Base-by-base conservation (phyloP, 352 stramenopile genomes). In the Pythium apleroticum region DNA sequence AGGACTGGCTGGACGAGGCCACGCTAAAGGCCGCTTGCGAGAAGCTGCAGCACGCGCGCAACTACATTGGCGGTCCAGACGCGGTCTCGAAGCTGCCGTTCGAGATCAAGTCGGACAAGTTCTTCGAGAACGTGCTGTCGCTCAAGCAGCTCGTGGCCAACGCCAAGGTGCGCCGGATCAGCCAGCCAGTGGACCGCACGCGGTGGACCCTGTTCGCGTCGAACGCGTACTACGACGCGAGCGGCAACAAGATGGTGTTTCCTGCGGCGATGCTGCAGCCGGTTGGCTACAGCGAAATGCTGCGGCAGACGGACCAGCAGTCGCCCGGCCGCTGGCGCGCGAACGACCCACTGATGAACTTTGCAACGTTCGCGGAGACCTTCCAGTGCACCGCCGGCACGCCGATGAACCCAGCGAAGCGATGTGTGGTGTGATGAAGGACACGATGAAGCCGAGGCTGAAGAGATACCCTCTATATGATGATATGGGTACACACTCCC, bases 241-340 rank as follows among this genome's bases (percentile, higher is more conserved):
- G 73, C 35, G 74, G 69, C 9, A 91, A 91, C 66, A 95, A 97
- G 65, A 98, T 98, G 73, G 90, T 97, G 4, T 98, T 98, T 68
- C 94, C 94, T 19, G 78, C 94, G 10, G 94, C 91, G 25, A 98
- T 98, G 60, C 57, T 98, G 22, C 94, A 98, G 69, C 90, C 89
- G 15, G 63, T 75, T 30, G 67, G 57, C 22, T 82, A 77, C 30
- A 72, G 76, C 0, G 77, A 86, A 63, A 56, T 89, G 24, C 52
- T 88, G 57, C 72, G 74, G 14, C 76, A 65, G 41, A 84, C 75
- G 22, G 80, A 88, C 27, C 71, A 73, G 37, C 84, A 93, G 59
- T 83, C 81, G 30, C 81, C 81, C 6, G 74, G 73, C 15, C 81
- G 83, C 50, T 90, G 74, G 73, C 84, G 84, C 33, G 84, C 90